A percentile compares a stretch with the other conserved stretches of the same genome.
Evolutionary conservation across 2,329 filamentous ascomycete genomes (phyloP).

Genomic region (Chalaropsis thielavioides): DNA sequence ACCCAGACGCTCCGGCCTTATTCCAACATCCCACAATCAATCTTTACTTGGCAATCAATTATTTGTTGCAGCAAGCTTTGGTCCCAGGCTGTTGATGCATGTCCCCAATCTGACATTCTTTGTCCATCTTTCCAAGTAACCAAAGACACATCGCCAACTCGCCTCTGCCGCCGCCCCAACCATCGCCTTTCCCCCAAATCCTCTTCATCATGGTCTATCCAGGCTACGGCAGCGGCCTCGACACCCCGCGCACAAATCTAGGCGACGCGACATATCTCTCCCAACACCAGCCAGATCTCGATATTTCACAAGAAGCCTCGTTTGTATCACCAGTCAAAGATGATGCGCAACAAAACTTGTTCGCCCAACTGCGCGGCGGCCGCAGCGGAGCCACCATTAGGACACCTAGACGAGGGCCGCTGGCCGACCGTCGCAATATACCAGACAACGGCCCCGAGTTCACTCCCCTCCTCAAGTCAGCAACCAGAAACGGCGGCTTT

Average conservation of each 20-base stretch:
- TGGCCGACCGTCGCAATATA: conserved; percentile 58
- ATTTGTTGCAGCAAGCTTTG: too few species aligned
- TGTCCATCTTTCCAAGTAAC: too few species aligned
- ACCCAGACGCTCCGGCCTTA: too few species aligned
- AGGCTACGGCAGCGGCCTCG: conserved; percentile 49
- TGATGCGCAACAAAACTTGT: conserved; percentile 48
- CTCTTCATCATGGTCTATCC: conserved; percentile 42
- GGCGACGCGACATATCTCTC: conserved; percentile 73
- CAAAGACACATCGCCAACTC: too few species aligned
- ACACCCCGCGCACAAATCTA: conserved; percentile 73
- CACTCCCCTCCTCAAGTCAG: conserved; percentile 78
- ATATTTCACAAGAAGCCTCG: conserved; percentile 75
- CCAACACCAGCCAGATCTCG: conserved; percentile 52
- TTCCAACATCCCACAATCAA: too few species aligned
- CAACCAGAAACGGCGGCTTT: conserved; percentile 56
- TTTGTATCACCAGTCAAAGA: conserved; percentile 65
- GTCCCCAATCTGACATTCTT: too few species aligned
- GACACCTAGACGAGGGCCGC: conserved; percentile 56
- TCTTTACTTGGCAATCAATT: too few species aligned
- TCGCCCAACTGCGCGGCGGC: conserved; percentile 58
- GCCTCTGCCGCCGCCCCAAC: too few species aligned
- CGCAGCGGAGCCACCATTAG: conserved; percentile 30
- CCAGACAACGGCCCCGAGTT: conserved; percentile 65
- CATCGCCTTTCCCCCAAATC: too few species aligned
- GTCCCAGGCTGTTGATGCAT: too few species aligned